These are phyloP conservation scores for Talaromyces marneffei DNA, from an alignment of 2,329 filamentous ascomycete species.

Conservation along the genomic window DNA sequence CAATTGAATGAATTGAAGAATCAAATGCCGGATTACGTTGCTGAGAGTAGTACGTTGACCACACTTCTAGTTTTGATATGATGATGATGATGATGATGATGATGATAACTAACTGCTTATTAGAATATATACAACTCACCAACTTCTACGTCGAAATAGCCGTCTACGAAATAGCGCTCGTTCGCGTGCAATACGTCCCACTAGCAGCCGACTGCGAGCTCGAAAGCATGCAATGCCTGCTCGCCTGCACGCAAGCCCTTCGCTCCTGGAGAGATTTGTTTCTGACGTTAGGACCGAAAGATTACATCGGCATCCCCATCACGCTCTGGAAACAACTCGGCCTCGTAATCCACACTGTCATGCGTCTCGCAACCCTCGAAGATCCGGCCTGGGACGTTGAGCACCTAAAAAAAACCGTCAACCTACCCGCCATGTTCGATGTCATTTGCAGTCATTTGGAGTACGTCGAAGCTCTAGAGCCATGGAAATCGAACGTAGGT, in stretches of 20 bases:
- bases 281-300: background rate
- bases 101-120: background rate
- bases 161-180: constrained; percentile 5
- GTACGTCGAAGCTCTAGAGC: background rate
- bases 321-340: constrained; percentile 12
- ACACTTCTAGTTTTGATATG: background rate
- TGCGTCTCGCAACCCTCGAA: constrained; percentile 3
- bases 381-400: constrained; percentile 11
- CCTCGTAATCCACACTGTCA: background rate
- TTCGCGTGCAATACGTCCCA: background rate
- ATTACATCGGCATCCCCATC: constrained; percentile 7
- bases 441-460: background rate
- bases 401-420: background rate
- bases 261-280: constrained; percentile 4
- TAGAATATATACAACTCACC: background rate
- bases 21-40: constrained; percentile 5
- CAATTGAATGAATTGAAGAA: constrained; percentile 1
- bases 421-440: constrained; percentile 1
- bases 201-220: background rate
- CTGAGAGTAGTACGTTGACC: background rate
- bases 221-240: constrained; percentile 2
- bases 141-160: background rate
- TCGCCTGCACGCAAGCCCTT: background rate
- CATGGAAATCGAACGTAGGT: background rate
- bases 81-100: no score